Conservation (phyloP, 495 filamentous ascomycete species). For the Tetracladium marchalianum region DNA sequence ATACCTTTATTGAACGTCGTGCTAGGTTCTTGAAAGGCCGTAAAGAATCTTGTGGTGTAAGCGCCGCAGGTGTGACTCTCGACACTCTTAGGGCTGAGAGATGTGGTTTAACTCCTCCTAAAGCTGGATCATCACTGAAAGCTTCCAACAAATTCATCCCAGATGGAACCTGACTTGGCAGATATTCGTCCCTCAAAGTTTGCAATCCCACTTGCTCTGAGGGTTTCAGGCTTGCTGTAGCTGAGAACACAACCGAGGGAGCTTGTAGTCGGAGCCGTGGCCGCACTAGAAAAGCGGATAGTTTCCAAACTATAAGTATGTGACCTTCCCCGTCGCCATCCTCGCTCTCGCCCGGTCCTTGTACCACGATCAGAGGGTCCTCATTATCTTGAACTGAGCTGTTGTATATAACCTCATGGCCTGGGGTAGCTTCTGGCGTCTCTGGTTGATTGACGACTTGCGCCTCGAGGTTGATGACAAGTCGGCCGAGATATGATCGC, state of each 20-base stretch:
- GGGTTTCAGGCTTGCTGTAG: constrained; percentile 58
- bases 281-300: constrained; percentile 63
- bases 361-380: constrained; percentile 52
- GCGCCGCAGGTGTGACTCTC: constrained; percentile 56
- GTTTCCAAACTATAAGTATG: constrained; percentile 72
- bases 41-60: constrained; percentile 42
- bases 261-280: constrained; percentile 71
- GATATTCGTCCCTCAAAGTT: constrained; percentile 55
- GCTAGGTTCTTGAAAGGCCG: constrained; percentile 53
- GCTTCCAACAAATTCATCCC: constrained; percentile 77
- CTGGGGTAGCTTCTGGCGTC: constrained; percentile 34
- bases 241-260: constrained; percentile 66
- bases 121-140: constrained; percentile 56
- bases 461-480: constrained; percentile 60
- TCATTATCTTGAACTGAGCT: constrained; percentile 47
- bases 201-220: constrained; percentile 38
- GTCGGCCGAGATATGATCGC: constrained; percentile 47
- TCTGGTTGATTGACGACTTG: constrained; percentile 51
- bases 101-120: constrained; percentile 56
- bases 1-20: constrained; percentile 57
- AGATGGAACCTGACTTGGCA: constrained; percentile 63
- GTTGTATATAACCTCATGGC: constrained; percentile 56
- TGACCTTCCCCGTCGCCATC: constrained; percentile 27
- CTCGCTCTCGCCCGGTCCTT: constrained; percentile 35
- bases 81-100: constrained; percentile 74